Base-by-base conservation (phyloP, 2,329 filamentous ascomycete genomes). In the Stemphylium vesicarium region DNA sequence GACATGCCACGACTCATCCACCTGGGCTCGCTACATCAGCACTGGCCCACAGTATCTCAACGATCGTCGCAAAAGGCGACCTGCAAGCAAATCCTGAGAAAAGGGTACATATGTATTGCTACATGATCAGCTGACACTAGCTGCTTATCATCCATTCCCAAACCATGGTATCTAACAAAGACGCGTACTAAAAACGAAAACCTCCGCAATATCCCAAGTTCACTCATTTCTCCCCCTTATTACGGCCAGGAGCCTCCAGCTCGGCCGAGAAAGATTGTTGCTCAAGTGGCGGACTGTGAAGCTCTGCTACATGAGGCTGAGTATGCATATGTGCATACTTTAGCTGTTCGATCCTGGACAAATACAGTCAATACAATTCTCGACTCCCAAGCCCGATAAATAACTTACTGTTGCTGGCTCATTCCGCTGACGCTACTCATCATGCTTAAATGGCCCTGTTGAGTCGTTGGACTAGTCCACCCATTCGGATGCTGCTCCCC, bases 341-440 rank as follows among this genome's bases (percentile, higher is more conserved):
- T 11, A 63, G 42, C 31, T 70, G 62, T 4, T 63, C 56, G 31
- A 70, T 56, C 37, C 68, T 71, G 20, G 18, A 10, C 2, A 6
- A 16, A 37, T 3, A 33, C 13, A 11, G 40, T 55, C 39, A 55
- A 40, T 31, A 15, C 38, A 2, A 11, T 20, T 15, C 20, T 18
- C 9, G n/a, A 39, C 3, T 24, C 16, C 9, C 16, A 39, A 15
- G 9, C 26, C 39, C 8, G 16, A n/a, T 22, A 24, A 2, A 24
- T 15, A 2, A 66, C 67, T 63, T 57, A 71, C 68, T 68, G 63
- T 38, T 62, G 56, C 40, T 63, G 63, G n/a, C 57, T 56, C 64
- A 65, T 50, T 24, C 63, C 62, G 12, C 57, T 57, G 55, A 56
- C 50, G 40, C 57, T 62, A 29, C 58, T 58, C 51, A 59, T 56